These are phyloP conservation scores for Sclerotiophoma versabilis DNA, from an alignment of 2,329 filamentous ascomycete genomes.

Conservation along the genomic window DNA sequence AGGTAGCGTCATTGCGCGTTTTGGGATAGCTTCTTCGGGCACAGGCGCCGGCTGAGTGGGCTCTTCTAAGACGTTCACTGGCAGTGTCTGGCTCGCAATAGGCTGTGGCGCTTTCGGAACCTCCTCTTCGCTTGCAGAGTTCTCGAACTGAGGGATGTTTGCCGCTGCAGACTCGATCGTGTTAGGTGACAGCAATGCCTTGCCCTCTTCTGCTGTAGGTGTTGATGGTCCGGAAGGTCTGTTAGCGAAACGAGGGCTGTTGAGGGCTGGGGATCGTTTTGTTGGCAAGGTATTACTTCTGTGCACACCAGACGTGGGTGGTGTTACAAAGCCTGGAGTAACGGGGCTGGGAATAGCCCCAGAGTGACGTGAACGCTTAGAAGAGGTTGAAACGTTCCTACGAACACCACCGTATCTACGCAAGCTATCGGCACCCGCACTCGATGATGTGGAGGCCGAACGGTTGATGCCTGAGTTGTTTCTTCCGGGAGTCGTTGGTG, in stretches of 20 bases:
- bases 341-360: constrained; percentile 72
- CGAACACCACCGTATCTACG: constrained; percentile 80
- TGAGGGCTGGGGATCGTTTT: constrained; percentile 78
- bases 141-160: constrained; percentile 16
- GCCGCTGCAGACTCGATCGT: constrained; percentile 23
- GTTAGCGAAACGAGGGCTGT: constrained; percentile 42
- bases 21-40: constrained; percentile 16
- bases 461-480: constrained; percentile 69
- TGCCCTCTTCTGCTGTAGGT: constrained; percentile 48
- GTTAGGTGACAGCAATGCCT: constrained; percentile 27
- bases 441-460: constrained; percentile 72
- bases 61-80: constrained; percentile 3
- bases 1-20: constrained; percentile 31
- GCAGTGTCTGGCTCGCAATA: constrained; percentile 9
- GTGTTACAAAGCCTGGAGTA: constrained; percentile 40
- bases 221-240: constrained; percentile 62
- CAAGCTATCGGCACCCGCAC: constrained; percentile 85
- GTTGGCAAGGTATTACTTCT: constrained; percentile 93
- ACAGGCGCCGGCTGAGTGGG: background rate
- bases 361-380: constrained; percentile 81
- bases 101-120: constrained; percentile 5
- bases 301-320: constrained; percentile 64
- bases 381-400: constrained; percentile 90
- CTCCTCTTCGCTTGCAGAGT: constrained; percentile 16
- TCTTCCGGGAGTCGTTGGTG: constrained; percentile 55